These are phyloP conservation scores for Elsinoe fawcettii DNA, from an alignment of 2,329 filamentous ascomycete genomes.

Conservation along the genomic window DNA sequence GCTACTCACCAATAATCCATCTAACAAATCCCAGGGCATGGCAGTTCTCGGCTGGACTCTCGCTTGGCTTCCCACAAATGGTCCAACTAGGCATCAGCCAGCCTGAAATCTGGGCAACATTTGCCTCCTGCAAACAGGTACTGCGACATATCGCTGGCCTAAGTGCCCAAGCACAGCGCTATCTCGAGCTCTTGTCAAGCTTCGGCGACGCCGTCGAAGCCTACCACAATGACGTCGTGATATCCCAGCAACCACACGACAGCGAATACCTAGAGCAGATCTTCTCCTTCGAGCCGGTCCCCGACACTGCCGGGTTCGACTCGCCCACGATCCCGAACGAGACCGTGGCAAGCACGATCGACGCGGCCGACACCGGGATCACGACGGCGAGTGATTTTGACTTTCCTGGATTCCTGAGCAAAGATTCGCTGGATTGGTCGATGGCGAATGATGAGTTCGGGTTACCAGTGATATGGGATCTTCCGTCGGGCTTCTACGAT, in stretches of 20 bases:
- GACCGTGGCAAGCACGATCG: not conserved
- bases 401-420: not conserved
- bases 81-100: constrained; percentile 38
- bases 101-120: constrained; percentile 41
- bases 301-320: not conserved
- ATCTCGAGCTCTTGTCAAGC: constrained; percentile 46
- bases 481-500: not conserved
- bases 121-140: constrained; percentile 44
- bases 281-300: not conserved
- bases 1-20: not conserved
- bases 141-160: constrained; percentile 42
- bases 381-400: not conserved
- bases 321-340: not conserved
- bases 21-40: constrained; percentile 36
- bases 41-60: constrained; percentile 49
- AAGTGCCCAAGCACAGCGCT: constrained; percentile 51
- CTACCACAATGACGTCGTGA: not conserved
- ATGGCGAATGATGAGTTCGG: not conserved
- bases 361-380: not conserved
- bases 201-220: constrained; percentile 13
- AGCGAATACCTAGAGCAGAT: not conserved
- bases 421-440: not conserved
- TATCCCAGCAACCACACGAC: not conserved
- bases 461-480: not conserved
- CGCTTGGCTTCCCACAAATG: constrained; percentile 51